phyloP scores from a whole-genome alignment of 2,329 filamentous ascomycete genomes.

The Epichloe glyceriae region DNA sequence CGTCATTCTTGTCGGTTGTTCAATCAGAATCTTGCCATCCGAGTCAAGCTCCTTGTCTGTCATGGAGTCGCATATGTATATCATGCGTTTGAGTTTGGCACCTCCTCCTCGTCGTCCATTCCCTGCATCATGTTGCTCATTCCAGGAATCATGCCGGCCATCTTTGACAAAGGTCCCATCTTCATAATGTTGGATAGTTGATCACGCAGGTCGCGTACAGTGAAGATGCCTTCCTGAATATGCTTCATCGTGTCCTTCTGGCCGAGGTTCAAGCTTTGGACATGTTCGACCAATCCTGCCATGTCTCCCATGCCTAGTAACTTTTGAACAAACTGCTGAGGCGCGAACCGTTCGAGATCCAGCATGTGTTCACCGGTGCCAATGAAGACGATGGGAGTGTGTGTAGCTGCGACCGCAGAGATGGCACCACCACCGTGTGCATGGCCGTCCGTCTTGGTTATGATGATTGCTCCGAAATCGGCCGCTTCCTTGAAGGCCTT shows the following conservation, averaged over 20 bases:
- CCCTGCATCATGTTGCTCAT: slow-evolving; percentile 87
- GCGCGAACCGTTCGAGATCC: slow-evolving; percentile 84
- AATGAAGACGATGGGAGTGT: slow-evolving; percentile 95
- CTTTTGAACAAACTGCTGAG: slow-evolving; percentile 87
- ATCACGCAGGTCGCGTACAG: slow-evolving; percentile 83
- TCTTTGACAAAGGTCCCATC: slow-evolving; percentile 94
- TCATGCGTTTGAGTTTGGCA: slow-evolving; percentile 90
- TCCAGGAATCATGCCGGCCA: slow-evolving; percentile 97
- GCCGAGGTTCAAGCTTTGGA: slow-evolving; percentile 87
- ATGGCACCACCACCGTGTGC: slow-evolving; percentile 94
- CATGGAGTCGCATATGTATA: slow-evolving; percentile 98
- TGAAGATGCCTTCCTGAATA: slow-evolving; percentile 93
- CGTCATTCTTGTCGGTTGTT: slow-evolving; percentile 87
- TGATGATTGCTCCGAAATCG: slow-evolving; percentile 96
- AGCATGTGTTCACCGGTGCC: slow-evolving; percentile 96
- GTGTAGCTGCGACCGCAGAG: slow-evolving; percentile 88
- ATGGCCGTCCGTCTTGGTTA: slow-evolving; percentile 96
- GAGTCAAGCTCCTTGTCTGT: slow-evolving; percentile 90
- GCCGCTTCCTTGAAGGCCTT: slow-evolving; percentile 96
- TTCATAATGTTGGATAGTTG: slow-evolving; percentile 99
- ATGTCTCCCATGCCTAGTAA: slow-evolving; percentile 96
- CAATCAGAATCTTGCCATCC: slow-evolving; percentile 86
- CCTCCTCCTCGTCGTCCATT: slow-evolving; percentile 94
- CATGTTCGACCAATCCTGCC: slow-evolving; percentile 87
- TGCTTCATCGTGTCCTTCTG: slow-evolving; percentile 99